Evolutionary conservation across 768 basidiomycete species (phyloP).

Genomic region (Trametes meyenii): DNA sequence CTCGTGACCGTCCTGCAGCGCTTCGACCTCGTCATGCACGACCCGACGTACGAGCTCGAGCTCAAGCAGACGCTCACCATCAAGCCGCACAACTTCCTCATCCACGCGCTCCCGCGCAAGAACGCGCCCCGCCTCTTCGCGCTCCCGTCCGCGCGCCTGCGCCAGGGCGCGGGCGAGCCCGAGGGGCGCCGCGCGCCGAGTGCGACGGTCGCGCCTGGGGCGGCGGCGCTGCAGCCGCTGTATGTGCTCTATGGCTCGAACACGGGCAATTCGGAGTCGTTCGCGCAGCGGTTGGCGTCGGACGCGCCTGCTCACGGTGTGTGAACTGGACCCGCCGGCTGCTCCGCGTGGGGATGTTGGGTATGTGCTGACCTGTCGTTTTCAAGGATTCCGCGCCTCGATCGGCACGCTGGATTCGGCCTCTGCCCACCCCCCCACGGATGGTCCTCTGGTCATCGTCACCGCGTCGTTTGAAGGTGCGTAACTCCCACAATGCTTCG

Average conservation of each 20-base stretch:
- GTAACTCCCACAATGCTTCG: not conserved
- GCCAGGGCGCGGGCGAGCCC: not conserved
- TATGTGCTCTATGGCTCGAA: constrained; percentile 49
- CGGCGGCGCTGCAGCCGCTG: constrained; percentile 31
- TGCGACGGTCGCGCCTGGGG: not conserved
- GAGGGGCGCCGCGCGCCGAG: not conserved
- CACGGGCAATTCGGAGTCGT: constrained; percentile 50
- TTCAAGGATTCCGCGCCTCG: constrained; percentile 41
- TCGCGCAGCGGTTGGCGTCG: constrained; percentile 47
- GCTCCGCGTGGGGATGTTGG: not conserved
- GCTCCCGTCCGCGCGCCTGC: constrained; percentile 7
- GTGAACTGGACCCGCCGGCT: too few species aligned
- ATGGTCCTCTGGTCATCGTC: constrained; percentile 48
- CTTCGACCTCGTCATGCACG: constrained; percentile 47
- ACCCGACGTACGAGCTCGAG: constrained; percentile 47
- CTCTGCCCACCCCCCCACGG: constrained; percentile 39
- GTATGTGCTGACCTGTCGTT: not conserved
- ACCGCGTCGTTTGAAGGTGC: constrained; percentile 52
- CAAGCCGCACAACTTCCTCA: constrained; percentile 47
- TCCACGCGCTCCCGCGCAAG: constrained; percentile 37
- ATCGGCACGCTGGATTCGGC: constrained; percentile 46
- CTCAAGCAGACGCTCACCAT: constrained; percentile 51
- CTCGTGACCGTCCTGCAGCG: constrained; percentile 46
- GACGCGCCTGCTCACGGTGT: constrained; percentile 42
- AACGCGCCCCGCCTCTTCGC: constrained; percentile 2